Evolutionary conservation across 1,139 yeast species (phyloP).

Genomic region (Zygoascus sp.): DNA sequence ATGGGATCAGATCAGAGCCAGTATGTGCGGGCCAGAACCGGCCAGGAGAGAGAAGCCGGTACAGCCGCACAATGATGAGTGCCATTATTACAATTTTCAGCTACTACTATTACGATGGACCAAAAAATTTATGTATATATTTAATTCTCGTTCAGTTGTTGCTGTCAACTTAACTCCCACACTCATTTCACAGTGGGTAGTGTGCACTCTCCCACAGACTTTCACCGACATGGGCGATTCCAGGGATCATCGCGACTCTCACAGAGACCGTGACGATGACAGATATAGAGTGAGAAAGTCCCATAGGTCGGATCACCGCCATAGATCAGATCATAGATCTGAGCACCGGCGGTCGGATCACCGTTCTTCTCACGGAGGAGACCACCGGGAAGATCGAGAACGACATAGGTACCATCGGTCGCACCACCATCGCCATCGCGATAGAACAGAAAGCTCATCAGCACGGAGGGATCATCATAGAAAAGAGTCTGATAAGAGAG

Average conservation of each 20-base stretch:
- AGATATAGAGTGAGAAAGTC: background rate
- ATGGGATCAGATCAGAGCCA: no score
- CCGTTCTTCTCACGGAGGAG: background rate
- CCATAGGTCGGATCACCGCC: background rate
- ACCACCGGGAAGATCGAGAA: slow-evolving; percentile 9
- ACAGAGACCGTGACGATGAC: background rate
- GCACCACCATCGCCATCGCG: slow-evolving; percentile 10
- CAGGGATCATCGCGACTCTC: background rate
- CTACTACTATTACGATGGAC: no score
- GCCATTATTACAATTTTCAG: no score
- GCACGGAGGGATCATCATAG: slow-evolving; percentile 4
- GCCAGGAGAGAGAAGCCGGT: no score
- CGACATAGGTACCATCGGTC: slow-evolving; percentile 12
- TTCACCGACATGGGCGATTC: background rate
- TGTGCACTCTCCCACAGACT: background rate
- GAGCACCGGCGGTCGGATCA: background rate
- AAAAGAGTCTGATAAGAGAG: background rate
- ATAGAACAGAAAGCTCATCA: background rate
- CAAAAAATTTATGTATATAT: background rate
- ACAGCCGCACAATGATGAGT: no score
- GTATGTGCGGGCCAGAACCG: no score
- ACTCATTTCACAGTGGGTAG: no score
- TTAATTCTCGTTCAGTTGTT: background rate
- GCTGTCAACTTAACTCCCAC: no score
- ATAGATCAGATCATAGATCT: background rate